phyloP scores from a whole-genome alignment of 129 eudicot species.

The Flaveria robusta region DNA sequence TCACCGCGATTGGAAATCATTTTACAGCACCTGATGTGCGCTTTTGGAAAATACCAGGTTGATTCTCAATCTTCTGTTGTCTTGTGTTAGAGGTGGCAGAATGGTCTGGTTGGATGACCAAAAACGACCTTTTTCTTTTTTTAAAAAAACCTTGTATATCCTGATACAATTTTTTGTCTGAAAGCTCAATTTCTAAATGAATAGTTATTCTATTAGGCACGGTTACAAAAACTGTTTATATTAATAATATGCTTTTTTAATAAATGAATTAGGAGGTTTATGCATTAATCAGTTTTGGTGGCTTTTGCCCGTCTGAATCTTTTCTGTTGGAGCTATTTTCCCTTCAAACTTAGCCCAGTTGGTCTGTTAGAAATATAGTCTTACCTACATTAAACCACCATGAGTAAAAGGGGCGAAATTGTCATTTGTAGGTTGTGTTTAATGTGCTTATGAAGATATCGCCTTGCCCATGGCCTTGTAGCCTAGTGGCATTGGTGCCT shows the following conservation, averaged over 20 bases:
- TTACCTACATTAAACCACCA: neutral
- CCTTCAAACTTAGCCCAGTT: neutral
- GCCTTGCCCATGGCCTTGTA: too few species aligned
- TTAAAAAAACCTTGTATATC: neutral
- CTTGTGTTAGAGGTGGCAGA: neutral
- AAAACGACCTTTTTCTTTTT: too few species aligned
- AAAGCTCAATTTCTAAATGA: neutral
- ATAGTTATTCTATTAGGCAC: neutral
- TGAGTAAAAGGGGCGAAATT: neutral
- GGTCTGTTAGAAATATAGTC: neutral
- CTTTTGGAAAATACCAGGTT: conserved; percentile 97
- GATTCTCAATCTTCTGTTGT: neutral
- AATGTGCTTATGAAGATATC: neutral
- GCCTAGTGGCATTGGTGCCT: neutral
- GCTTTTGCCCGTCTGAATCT: neutral
- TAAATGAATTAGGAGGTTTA: neutral
- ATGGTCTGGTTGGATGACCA: neutral
- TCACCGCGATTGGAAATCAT: conserved; percentile 78
- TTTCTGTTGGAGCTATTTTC: neutral
- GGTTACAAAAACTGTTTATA: neutral
- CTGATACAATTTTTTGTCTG: neutral
- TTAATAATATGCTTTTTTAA: neutral
- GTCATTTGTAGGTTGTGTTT: neutral
- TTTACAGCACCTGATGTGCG: conserved; percentile 87
- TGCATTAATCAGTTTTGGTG: neutral